A percentile compares a stretch with the other conserved stretches of the same genome.
Conservation (phyloP, 2,329 filamentous ascomycete species). For the Diaporthe amygdali region DNA sequence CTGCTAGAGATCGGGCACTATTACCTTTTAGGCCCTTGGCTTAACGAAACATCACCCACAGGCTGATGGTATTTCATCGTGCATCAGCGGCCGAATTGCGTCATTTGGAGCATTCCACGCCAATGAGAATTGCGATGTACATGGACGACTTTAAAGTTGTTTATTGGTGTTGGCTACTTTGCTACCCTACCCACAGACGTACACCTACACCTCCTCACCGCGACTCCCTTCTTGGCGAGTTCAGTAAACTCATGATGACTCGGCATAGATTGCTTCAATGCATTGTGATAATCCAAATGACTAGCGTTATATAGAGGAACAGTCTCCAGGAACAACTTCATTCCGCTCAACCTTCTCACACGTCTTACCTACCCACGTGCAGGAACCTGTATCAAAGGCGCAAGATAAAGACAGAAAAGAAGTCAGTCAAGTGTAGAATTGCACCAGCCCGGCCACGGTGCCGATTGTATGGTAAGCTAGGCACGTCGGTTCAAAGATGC, state of each 20-base stretch:
- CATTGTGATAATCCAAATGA: slow-evolving; percentile 11
- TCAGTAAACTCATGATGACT: slow-evolving; percentile 4
- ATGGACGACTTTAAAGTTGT: not conserved
- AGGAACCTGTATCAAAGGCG: not conserved
- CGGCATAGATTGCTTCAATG: not conserved
- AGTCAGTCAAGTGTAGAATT: not conserved
- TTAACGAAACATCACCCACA: slow-evolving; percentile 6
- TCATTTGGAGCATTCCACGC: not conserved
- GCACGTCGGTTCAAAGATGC: not conserved
- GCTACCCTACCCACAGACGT: not conserved
- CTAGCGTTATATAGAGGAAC: not conserved
- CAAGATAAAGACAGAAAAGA: not conserved
- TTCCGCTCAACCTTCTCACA: not conserved
- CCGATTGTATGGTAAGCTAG: not conserved
- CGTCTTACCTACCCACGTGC: not conserved
- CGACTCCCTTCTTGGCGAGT: not conserved
- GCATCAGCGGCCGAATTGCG: not conserved
- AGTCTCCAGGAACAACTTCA: not conserved
- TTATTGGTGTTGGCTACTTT: not conserved
- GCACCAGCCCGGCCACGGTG: not conserved
- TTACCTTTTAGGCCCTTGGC: slow-evolving; percentile 1
- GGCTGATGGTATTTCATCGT: not conserved
- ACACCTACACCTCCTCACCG: not conserved
- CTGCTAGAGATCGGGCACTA: not conserved
- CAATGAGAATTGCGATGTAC: not conserved